These are phyloP conservation scores for Diplotaxis tenuifolia DNA, from an alignment of 345 rosid genomes.

Conservation along the genomic window DNA sequence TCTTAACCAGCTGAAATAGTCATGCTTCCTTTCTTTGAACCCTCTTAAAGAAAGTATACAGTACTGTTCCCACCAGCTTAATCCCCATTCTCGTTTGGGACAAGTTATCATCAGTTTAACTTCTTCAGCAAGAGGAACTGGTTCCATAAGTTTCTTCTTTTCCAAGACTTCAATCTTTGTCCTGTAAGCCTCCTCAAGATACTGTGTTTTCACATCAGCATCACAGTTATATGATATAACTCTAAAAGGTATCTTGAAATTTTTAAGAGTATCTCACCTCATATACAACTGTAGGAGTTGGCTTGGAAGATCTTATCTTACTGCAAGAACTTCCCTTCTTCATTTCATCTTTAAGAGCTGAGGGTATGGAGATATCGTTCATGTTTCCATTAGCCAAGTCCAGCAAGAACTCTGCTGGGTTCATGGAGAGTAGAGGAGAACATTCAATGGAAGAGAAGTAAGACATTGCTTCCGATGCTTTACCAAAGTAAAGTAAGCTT, in stretches of 20 bases:
- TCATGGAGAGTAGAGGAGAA: conserved; percentile 80
- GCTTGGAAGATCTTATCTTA: conserved; percentile 52
- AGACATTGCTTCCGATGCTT: conserved; percentile 73
- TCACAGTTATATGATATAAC: conserved; percentile 3
- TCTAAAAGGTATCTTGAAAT: conserved; percentile 1
- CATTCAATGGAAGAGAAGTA: conserved; percentile 88
- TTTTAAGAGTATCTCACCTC: conserved; percentile 47
- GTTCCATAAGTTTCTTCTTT: conserved; percentile 69
- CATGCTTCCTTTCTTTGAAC: conserved; percentile 80
- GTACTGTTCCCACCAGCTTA: conserved; percentile 88
- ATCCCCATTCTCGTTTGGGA: conserved; percentile 76
- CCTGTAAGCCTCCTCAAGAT: conserved; percentile 82
- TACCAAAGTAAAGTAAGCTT: conserved; percentile 81
- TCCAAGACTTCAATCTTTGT: conserved; percentile 56
- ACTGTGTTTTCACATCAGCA: conserved; percentile 50
- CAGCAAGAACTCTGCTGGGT: conserved; percentile 90
- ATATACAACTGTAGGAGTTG: conserved; percentile 61
- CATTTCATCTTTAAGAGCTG: conserved; percentile 70
- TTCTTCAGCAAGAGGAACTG: conserved; percentile 71
- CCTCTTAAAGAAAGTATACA: conserved; percentile 75
- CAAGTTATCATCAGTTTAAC: conserved; percentile 56
- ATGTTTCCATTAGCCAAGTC: conserved; percentile 92
- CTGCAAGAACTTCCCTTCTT: conserved; percentile 45
- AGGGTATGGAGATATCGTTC: conserved; percentile 77
- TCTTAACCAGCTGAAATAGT: conserved; percentile 92